Percentiles rank a stretch among this genome's conserved stretches.
These are phyloP conservation scores for Vinca major DNA, from an alignment of 305 asterid species.

Conservation along the genomic window DNA sequence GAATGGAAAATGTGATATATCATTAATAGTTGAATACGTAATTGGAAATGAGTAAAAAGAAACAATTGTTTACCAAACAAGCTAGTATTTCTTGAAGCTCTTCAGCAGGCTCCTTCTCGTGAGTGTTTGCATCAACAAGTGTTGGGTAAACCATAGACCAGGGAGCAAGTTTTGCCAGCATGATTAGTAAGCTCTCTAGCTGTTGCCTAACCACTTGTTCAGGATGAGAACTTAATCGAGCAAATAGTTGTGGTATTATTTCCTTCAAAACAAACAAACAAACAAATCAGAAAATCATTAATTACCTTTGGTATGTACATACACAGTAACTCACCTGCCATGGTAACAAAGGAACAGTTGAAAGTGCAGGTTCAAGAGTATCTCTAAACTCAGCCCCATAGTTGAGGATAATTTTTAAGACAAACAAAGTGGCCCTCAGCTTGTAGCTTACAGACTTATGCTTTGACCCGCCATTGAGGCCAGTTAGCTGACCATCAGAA, in stretches of 20 bases:
- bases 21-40: no score
- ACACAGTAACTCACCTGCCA: constrained; percentile 73
- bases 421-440: constrained; percentile 74
- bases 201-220: constrained; percentile 78
- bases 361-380: constrained; percentile 74
- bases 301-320: constrained; percentile 17
- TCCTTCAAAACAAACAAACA: constrained; percentile 53
- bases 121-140: constrained; percentile 87
- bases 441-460: constrained; percentile 58
- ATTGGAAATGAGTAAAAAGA: neutral
- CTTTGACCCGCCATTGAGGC: constrained; percentile 45
- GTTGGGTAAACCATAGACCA: constrained; percentile 94
- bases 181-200: constrained; percentile 70
- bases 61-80: constrained; percentile 51
- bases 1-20: neutral
- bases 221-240: constrained; percentile 93
- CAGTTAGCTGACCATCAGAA: constrained; percentile 54
- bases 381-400: constrained; percentile 85
- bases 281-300: constrained; percentile 28
- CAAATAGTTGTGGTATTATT: constrained; percentile 89
- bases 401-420: constrained; percentile 78
- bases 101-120: constrained; percentile 75
- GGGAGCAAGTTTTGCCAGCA: constrained; percentile 87
- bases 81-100: constrained; percentile 84
- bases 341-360: constrained; percentile 80